These are phyloP conservation scores for Chlorociboria aeruginascens DNA, from an alignment of 495 filamentous ascomycete species.

Conservation along the genomic window DNA sequence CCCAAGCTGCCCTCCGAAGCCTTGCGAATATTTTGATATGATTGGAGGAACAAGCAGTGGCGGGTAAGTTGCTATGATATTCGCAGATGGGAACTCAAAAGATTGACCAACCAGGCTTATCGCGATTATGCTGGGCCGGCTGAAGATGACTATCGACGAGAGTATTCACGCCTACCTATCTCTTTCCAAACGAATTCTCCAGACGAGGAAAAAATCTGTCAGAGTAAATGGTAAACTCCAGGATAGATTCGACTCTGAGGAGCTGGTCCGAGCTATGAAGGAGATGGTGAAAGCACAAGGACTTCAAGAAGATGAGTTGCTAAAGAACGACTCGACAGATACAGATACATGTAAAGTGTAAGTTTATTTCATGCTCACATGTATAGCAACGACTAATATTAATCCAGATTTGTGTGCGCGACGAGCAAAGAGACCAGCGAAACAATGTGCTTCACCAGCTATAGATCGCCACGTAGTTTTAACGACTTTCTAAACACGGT, in stretches of 20 bases:
- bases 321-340: slow-evolving; percentile 26
- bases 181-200: slow-evolving; percentile 27
- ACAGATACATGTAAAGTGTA: slow-evolving; percentile 23
- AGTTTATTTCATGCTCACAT: slow-evolving; percentile 1
- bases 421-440: slow-evolving; percentile 28
- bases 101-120: slow-evolving; percentile 28
- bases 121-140: slow-evolving; percentile 39
- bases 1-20: slow-evolving; percentile 29
- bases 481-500: not conserved
- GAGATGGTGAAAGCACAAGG: slow-evolving; percentile 25
- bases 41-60: slow-evolving; percentile 29
- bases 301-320: slow-evolving; percentile 25
- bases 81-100: slow-evolving; percentile 25
- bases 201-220: slow-evolving; percentile 24
- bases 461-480: not conserved
- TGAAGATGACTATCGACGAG: slow-evolving; percentile 36
- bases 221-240: slow-evolving; percentile 24
- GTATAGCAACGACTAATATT: not conserved
- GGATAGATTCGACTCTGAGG: slow-evolving; percentile 27
- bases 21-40: slow-evolving; percentile 37
- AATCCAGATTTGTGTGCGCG: slow-evolving; percentile 36
- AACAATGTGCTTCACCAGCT: slow-evolving; percentile 24
- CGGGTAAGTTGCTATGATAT: slow-evolving; percentile 9
- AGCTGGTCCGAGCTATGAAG: slow-evolving; percentile 31
- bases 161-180: slow-evolving; percentile 32